Conservation (phyloP, 78 protist genomes). For the Dictyostelium intermedium region DNA sequence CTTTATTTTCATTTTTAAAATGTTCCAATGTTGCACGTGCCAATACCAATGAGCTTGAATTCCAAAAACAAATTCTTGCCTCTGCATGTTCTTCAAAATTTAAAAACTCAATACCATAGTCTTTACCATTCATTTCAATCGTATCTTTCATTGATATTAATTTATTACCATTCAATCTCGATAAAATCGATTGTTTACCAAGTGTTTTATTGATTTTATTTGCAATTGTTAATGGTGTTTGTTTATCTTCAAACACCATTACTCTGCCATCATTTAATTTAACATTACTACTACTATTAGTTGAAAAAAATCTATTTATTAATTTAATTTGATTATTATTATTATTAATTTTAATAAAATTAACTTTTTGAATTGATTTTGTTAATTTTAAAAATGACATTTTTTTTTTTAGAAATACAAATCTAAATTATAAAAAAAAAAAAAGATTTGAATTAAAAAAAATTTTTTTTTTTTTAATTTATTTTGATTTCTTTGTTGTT, state of each 20-base stretch:
- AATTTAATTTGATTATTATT: background rate
- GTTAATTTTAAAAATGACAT: conserved; percentile 10
- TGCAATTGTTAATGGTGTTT: background rate
- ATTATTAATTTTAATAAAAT: too few relatives aligned
- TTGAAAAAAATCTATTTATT: background rate
- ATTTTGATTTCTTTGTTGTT: background rate
- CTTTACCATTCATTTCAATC: background rate
- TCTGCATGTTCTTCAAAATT: conserved; percentile 61
- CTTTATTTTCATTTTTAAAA: background rate
- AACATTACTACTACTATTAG: background rate
- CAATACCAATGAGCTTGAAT: background rate
- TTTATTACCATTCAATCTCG: background rate
- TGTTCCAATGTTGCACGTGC: background rate
- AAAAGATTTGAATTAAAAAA: too few relatives aligned
- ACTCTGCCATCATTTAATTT: conserved; percentile 13
- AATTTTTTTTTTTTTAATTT: background rate
- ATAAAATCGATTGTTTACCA: background rate
- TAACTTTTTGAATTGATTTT: background rate
- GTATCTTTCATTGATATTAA: background rate
- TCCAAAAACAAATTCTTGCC: conserved; percentile 44
- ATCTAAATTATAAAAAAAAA: background rate
- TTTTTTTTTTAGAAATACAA: background rate
- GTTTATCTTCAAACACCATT: background rate
- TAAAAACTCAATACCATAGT: conserved; percentile 6
- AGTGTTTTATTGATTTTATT: background rate